phyloP scores from a whole-genome alignment of 306 rosid species.

The Prunus kanzakura region DNA sequence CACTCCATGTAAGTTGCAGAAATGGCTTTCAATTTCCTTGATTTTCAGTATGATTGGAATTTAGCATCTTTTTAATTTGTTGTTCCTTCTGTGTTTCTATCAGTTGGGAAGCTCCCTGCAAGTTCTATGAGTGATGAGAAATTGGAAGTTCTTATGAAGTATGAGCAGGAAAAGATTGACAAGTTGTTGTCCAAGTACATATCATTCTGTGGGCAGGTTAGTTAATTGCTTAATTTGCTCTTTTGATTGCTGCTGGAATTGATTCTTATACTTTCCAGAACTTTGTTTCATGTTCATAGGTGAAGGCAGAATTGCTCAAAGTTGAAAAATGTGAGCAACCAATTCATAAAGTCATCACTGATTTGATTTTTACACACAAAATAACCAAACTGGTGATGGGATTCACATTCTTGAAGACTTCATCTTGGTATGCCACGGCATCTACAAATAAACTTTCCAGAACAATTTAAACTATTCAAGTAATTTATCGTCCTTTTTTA shows the following conservation, averaged over 20 bases:
- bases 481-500: neutral
- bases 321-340: constrained; percentile 63
- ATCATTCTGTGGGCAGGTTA: constrained; percentile 71
- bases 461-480: neutral
- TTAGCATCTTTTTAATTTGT: constrained; percentile 6
- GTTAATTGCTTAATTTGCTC: neutral
- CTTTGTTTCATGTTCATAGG: constrained; percentile 36
- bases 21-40: neutral
- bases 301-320: constrained; percentile 47
- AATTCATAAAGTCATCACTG: constrained; percentile 51
- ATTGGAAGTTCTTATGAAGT: constrained; percentile 43
- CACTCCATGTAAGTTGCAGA: constrained; percentile 66
- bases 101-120: constrained; percentile 90
- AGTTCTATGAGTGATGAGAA: constrained; percentile 67
- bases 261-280: neutral
- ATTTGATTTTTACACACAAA: constrained; percentile 46
- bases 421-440: constrained; percentile 33
- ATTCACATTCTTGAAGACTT: constrained; percentile 65
- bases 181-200: constrained; percentile 54
- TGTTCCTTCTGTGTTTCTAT: neutral
- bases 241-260: neutral
- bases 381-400: constrained; percentile 77
- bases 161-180: constrained; percentile 59
- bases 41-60: constrained; percentile 1
- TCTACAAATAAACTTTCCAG: no score